Evolutionary conservation across 2,329 filamentous ascomycete genomes (phyloP).

Genomic region (Boeremia lycopersici): DNA sequence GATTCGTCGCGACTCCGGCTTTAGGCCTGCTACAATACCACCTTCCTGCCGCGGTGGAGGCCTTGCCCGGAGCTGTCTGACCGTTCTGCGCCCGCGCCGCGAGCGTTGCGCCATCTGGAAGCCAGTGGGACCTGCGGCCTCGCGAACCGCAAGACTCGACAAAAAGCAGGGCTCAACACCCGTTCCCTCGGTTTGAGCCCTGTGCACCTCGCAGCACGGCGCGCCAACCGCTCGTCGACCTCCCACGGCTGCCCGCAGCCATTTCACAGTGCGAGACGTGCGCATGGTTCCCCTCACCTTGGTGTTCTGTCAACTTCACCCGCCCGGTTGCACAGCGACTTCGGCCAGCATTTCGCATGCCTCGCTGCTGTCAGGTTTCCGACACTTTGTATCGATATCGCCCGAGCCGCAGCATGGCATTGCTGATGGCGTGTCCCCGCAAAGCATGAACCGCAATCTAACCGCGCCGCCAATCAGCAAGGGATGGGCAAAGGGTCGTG

Average conservation of each 20-base stretch:
- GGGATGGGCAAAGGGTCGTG: neutral
- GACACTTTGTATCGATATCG: constrained; percentile 28
- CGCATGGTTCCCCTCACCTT: neutral
- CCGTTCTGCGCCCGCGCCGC: neutral
- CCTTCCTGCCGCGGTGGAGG: constrained; percentile 7
- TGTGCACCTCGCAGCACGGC: constrained; percentile 5
- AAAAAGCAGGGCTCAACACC: neutral
- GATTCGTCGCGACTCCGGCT: constrained; percentile 4
- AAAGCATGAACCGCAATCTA: constrained; percentile 13
- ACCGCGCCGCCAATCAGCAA: constrained; percentile 1
- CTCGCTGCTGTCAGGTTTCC: constrained; percentile 19
- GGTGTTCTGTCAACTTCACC: neutral
- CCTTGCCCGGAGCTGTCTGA: neutral
- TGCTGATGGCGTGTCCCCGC: neutral
- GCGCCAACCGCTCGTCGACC: neutral
- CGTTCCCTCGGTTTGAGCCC: neutral
- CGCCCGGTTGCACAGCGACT: neutral
- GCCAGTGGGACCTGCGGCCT: no score
- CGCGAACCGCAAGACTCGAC: neutral
- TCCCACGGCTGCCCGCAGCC: constrained; percentile 2
- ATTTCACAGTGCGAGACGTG: neutral
- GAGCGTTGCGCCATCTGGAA: no score
- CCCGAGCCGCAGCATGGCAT: constrained; percentile 15
- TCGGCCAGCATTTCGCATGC: neutral
- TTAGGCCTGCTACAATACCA: constrained; percentile 4